Conservation (phyloP, 345 rosid species). For the Clarkia xantiana region DNA sequence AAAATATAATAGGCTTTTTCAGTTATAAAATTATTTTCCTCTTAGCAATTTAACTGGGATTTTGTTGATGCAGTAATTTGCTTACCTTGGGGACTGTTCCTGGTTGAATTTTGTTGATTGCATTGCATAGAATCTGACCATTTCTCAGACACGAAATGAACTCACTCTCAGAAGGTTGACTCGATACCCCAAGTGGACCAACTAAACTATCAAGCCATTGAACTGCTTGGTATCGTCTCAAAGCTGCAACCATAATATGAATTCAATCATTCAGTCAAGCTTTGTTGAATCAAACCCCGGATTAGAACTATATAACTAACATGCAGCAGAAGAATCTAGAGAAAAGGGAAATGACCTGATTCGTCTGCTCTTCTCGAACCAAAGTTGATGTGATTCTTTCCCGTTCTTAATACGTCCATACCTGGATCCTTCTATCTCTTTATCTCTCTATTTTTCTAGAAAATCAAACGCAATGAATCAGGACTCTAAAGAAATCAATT, state of each 20-base stretch:
- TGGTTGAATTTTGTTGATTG: slow-evolving; percentile 66
- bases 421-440: not conserved
- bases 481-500: too few relatives aligned
- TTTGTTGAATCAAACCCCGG: not conserved
- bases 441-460: not conserved
- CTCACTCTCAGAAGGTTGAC: slow-evolving; percentile 62
- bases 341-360: slow-evolving; percentile 34
- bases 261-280: not conserved
- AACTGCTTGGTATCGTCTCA: slow-evolving; percentile 57
- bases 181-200: slow-evolving; percentile 52
- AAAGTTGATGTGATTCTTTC: slow-evolving; percentile 40
- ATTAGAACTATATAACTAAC: slow-evolving; percentile 1
- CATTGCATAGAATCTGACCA: slow-evolving; percentile 68
- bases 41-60: too few relatives aligned
- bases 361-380: slow-evolving; percentile 94
- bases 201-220: slow-evolving; percentile 60
- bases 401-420: slow-evolving; percentile 35
- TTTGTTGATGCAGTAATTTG: not conserved
- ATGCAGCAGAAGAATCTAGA: not conserved
- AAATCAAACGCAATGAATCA: too few relatives aligned
- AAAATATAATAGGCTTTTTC: too few relatives aligned
- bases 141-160: slow-evolving; percentile 85
- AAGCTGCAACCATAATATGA: slow-evolving; percentile 27
- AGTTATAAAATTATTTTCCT: too few relatives aligned
- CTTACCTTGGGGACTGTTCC: slow-evolving; percentile 75